Base-by-base conservation (phyloP, 371 early-diverging fungal genomes). In the Mortierella sp. region DNA sequence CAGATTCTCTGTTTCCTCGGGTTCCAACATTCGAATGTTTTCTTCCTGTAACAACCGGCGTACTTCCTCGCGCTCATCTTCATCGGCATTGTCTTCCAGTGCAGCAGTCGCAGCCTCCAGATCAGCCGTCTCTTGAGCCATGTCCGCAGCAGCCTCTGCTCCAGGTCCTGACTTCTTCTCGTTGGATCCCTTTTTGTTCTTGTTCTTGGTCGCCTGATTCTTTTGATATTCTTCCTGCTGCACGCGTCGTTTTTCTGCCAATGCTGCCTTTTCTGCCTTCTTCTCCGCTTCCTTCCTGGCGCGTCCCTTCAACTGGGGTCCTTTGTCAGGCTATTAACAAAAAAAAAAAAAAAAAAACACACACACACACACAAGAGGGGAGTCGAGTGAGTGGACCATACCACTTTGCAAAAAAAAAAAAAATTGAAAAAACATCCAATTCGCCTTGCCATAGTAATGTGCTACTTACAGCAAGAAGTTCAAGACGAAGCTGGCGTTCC, bases 401-500 rank as follows among this genome's bases (percentile, higher is more conserved):
- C n/a, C n/a, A n/a, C n/a, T n/a, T n/a, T n/a, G n/a, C n/a, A n/a
- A n/a, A n/a, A n/a, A n/a, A n/a, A n/a, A n/a, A n/a, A n/a, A n/a
- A n/a, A n/a, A n/a, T n/a, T n/a, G n/a, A n/a, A n/a, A n/a, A n/a
- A n/a, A n/a, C n/a, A n/a, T n/a, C n/a, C n/a, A n/a, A n/a, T n/a
- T n/a, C n/a, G n/a, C n/a, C n/a, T n/a, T n/a, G n/a, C n/a, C n/a
- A n/a, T n/a, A n/a, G n/a, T n/a, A n/a, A n/a, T n/a, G n/a, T n/a
- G n/a, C n/a, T n/a, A 74, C 84, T 82, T 80, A 90, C 88, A 10
- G 89, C 92, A 7, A 96, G 81, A n/a, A 97, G 66, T 30, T 90
- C 88, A 88, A 95, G 88, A 58, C 93, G 89, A 45, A 94, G 71
- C 61, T 90, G 83, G 43, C 93, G 86, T 55, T 97, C 97, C 43